phyloP scores from a whole-genome alignment of 805 yeast species.

The Ogataea nitratoaversa region DNA sequence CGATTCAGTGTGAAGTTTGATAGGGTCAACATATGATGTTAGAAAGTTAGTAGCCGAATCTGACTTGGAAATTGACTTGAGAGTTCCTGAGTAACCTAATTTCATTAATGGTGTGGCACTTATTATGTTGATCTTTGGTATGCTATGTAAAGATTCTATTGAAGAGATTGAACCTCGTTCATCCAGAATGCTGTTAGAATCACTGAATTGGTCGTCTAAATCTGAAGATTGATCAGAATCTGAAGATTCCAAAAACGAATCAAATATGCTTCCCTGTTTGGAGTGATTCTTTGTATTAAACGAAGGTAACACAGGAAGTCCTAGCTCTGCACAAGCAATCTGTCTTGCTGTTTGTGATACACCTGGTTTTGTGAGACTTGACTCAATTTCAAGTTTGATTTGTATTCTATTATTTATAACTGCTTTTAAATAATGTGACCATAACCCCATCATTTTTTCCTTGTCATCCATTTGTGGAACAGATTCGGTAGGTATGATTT shows the following conservation, averaged over 20 bases:
- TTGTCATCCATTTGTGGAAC: slow-evolving; percentile 4
- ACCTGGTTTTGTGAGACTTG: slow-evolving; percentile 4
- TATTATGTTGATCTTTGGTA: neutral
- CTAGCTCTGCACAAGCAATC: too few relatives aligned
- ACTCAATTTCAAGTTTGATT: slow-evolving; percentile 25
- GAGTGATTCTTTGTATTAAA: neutral
- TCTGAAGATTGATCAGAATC: slow-evolving; percentile 7
- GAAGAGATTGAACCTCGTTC: slow-evolving; percentile 13
- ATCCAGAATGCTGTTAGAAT: slow-evolving; percentile 4
- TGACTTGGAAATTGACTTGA: neutral
- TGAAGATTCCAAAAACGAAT: slow-evolving; percentile 17
- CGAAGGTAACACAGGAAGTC: neutral
- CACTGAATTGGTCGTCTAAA: slow-evolving; percentile 8
- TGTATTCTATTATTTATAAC: slow-evolving; percentile 25
- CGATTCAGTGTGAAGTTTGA: neutral
- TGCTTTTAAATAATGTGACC: slow-evolving; percentile 27
- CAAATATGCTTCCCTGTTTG: slow-evolving; percentile 14
- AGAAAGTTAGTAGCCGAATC: neutral
- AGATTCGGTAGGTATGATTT: slow-evolving; percentile 3
- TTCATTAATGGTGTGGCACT: neutral
- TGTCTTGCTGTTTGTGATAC: neutral
- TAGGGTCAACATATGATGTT: neutral
- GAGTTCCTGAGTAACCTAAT: neutral
- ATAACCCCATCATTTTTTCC: slow-evolving; percentile 17
- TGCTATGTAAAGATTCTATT: slow-evolving; percentile 7